Evolutionary conservation across 1,284 basidiomycete species (phyloP).

Genomic region (Puccinia horiana): DNA sequence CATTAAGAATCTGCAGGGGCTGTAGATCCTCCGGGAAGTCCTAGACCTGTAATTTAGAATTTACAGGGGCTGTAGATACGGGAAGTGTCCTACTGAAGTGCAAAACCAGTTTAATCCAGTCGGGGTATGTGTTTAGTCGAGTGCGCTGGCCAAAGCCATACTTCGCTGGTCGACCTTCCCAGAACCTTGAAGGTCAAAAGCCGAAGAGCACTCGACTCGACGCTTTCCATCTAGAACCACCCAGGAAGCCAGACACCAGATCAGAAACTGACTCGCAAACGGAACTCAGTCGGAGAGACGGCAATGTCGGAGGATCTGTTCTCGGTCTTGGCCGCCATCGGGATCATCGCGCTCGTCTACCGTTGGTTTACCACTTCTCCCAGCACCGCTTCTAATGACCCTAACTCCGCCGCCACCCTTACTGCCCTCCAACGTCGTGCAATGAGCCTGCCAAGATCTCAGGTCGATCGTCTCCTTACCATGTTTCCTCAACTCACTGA

Average conservation of each 20-base stretch:
- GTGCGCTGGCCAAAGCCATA: no score
- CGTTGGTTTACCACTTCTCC: constrained; percentile 36
- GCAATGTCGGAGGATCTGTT: constrained; percentile 45
- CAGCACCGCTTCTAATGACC: background rate
- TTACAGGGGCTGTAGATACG: no score
- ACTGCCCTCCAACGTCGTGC: constrained; percentile 35
- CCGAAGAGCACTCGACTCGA: background rate
- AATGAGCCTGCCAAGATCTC: background rate
- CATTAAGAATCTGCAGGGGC: no score
- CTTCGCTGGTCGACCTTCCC: no score
- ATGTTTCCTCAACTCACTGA: constrained; percentile 42
- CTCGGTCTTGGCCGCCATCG: constrained; percentile 41
- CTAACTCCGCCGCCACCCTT: constrained; percentile 4
- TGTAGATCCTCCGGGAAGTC: no score
- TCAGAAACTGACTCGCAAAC: no score
- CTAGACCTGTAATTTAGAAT: no score
- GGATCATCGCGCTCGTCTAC: constrained; percentile 44
- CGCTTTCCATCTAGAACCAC: background rate
- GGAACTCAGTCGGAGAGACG: background rate
- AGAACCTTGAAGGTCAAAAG: no score
- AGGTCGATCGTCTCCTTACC: constrained; percentile 19
- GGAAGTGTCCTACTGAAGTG: no score
- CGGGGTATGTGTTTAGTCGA: no score
- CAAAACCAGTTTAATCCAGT: no score
- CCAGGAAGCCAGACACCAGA: no score